A percentile compares a stretch with the other conserved stretches of the same genome.
Conservation (phyloP, 148 eudicot species). For the Linanthus parryae region DNA sequence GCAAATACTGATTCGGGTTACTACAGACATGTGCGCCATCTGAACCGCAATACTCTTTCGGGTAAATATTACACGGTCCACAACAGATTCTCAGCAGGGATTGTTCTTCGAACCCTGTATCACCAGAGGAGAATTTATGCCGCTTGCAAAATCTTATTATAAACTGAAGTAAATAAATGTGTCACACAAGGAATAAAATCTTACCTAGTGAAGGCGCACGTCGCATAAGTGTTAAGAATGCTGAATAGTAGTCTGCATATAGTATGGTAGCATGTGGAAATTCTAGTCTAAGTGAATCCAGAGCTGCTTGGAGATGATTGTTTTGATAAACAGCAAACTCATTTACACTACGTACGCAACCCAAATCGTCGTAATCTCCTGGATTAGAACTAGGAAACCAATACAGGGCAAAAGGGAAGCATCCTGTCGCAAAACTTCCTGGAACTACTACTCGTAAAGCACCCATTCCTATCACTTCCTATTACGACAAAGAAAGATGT, state of each 20-base stretch:
- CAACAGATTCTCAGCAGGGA: conserved; percentile 1
- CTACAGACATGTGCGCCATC: conserved; percentile 7
- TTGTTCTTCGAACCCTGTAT: conserved; percentile 1
- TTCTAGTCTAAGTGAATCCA: conserved; percentile 6
- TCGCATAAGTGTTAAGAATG: conserved; percentile 7
- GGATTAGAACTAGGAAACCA: conserved; percentile 6
- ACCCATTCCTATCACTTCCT: conserved; percentile 6
- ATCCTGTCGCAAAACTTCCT: conserved; percentile 21
- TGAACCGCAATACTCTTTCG: conserved; percentile 1
- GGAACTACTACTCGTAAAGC: conserved; percentile 16
- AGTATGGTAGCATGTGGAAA: conserved; percentile 13
- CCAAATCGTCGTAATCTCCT: conserved; percentile 13
- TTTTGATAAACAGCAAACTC: conserved; percentile 13
- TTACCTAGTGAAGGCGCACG: not conserved
- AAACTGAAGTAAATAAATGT: not conserved
- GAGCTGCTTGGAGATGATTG: conserved; percentile 3
- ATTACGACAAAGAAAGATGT: not conserved
- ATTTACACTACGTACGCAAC: conserved; percentile 14
- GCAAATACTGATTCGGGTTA: not conserved
- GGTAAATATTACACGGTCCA: conserved; percentile 3
- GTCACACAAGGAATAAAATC: not conserved
- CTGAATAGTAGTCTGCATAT: conserved; percentile 14
- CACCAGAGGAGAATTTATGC: no score
- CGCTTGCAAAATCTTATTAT: no score
- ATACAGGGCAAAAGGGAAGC: conserved; percentile 14